A percentile compares a stretch with the other conserved stretches of the same genome.
Conservation (phyloP, 352 stramenopile genomes). For the Halophytophthora batemanensis region DNA sequence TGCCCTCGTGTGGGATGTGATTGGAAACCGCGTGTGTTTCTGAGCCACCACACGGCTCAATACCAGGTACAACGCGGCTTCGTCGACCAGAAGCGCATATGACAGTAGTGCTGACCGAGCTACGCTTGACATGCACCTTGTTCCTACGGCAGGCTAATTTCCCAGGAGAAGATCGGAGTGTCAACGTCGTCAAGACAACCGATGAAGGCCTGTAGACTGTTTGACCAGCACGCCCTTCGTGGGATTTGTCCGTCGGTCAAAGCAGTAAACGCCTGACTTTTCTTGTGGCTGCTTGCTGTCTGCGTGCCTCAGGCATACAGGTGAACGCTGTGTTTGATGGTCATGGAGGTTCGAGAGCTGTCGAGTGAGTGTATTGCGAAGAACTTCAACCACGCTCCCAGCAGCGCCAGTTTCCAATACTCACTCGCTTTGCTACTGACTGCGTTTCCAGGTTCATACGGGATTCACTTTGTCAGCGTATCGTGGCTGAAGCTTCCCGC, state of each 20-base stretch:
- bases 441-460: conserved; percentile 26
- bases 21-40: conserved; percentile 14
- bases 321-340: conserved; percentile 66
- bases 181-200: conserved; percentile 41
- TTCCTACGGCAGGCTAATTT: conserved; percentile 39
- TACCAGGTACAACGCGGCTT: conserved; percentile 36
- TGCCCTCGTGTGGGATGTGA: conserved; percentile 16
- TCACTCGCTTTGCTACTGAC: conserved; percentile 3
- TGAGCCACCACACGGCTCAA: conserved; percentile 47
- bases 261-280: not conserved
- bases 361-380: conserved; percentile 43
- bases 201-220: conserved; percentile 20
- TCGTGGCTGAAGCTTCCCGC: conserved; percentile 25
- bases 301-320: conserved; percentile 31
- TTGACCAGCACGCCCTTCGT: not conserved
- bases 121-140: not conserved
- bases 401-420: not conserved
- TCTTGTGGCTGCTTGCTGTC: not conserved
- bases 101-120: not conserved
- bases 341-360: conserved; percentile 59
- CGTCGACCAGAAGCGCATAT: not conserved
- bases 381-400: no score
- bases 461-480: conserved; percentile 34
- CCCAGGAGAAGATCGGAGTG: conserved; percentile 64
- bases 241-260: not conserved